Conservation (phyloP, 1,284 basidiomycete species). For the Rhodotorula sp. region DNA sequence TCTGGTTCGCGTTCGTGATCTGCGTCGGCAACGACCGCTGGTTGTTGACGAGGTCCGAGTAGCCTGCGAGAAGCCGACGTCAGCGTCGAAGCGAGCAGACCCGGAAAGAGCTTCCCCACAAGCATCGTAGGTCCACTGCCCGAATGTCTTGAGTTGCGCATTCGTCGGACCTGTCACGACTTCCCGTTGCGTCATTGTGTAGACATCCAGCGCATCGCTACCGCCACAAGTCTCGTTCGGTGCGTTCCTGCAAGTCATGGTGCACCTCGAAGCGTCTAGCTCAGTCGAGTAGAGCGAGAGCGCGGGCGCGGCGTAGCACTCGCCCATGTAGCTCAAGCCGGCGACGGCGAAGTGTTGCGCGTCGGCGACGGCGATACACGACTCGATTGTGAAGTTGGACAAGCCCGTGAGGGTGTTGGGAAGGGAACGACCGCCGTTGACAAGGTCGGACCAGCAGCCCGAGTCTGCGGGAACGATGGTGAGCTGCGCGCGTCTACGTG, state of each 20-base stretch:
- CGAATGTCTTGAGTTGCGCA: slow-evolving; percentile 4
- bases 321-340: slow-evolving; percentile 28
- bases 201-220: slow-evolving; percentile 19
- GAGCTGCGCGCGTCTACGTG: background rate
- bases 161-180: slow-evolving; percentile 10
- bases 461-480: background rate
- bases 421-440: slow-evolving; percentile 19
- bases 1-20: slow-evolving; percentile 17
- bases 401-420: slow-evolving; percentile 9
- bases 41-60: slow-evolving; percentile 28
- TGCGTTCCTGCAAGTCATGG: slow-evolving; percentile 6
- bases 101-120: background rate
- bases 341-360: slow-evolving; percentile 6
- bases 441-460: slow-evolving; percentile 26
- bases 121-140: slow-evolving; percentile 18
- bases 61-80: background rate
- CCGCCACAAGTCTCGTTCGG: slow-evolving; percentile 24
- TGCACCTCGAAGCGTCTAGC: slow-evolving; percentile 8
- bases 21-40: slow-evolving; percentile 17
- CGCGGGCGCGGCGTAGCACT: slow-evolving; percentile 29
- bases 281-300: slow-evolving; percentile 8
- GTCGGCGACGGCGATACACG: slow-evolving; percentile 13
- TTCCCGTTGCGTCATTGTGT: background rate
- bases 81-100: background rate
- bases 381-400: slow-evolving; percentile 21